Conservation (phyloP, 371 early-diverging fungal genomes). For the Mortierella sp. region DNA sequence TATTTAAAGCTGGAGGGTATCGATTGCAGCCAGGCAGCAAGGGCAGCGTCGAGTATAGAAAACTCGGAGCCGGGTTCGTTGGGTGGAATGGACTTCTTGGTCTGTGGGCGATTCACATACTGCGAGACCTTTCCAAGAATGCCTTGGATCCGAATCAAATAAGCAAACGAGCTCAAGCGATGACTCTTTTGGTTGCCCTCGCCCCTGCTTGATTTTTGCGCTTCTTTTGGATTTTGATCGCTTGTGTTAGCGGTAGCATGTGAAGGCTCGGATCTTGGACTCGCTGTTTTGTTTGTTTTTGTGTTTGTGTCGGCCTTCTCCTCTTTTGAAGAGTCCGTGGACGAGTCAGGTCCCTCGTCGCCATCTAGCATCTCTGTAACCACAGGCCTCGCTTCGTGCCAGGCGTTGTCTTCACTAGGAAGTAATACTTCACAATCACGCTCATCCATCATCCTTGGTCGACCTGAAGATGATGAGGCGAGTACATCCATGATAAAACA, state of each 20-base stretch:
- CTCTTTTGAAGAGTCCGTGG: neutral
- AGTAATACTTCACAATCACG: constrained; percentile 67
- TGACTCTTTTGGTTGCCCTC: constrained; percentile 3
- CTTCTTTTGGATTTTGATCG: neutral
- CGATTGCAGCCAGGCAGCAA: constrained; percentile 61
- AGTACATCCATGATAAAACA: constrained; percentile 58
- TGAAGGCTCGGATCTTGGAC: neutral
- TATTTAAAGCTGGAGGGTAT: constrained; percentile 58
- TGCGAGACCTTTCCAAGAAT: constrained; percentile 64
- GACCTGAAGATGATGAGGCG: constrained; percentile 62
- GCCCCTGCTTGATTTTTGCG: neutral
- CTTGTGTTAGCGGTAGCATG: neutral
- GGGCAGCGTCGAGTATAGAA: constrained; percentile 58
- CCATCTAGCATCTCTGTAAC: constrained; percentile 48
- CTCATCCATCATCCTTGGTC: constrained; percentile 66
- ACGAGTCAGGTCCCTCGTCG: neutral
- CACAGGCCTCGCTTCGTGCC: constrained; percentile 58
- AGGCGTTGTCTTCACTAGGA: constrained; percentile 66
- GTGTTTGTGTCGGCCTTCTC: neutral
- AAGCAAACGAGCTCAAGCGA: constrained; percentile 52
- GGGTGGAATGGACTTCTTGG: constrained; percentile 53
- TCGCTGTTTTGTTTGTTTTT: constrained; percentile 1
- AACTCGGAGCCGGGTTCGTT: constrained; percentile 63
- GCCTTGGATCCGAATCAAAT: constrained; percentile 53
- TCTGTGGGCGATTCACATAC: constrained; percentile 65